Percentiles rank a stretch among this genome's conserved stretches.
Conservation (phyloP, 1,284 basidiomycete genomes). For the Hemileia vastatrix region DNA sequence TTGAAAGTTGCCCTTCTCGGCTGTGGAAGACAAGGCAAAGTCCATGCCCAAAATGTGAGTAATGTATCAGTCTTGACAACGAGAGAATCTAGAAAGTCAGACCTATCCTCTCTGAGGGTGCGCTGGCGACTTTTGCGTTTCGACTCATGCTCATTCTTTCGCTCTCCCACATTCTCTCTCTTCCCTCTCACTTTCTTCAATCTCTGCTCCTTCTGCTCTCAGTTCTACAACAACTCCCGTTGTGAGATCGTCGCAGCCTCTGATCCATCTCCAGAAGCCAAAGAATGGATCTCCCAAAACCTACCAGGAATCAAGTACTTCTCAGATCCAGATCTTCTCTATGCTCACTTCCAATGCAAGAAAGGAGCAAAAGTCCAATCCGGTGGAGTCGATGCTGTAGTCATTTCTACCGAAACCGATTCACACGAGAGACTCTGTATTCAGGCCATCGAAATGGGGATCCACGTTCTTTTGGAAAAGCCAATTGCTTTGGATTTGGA, state of each 20-base stretch:
- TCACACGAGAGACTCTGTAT: background rate
- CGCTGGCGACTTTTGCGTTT: no score
- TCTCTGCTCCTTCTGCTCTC: no score
- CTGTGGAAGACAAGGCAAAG: no score
- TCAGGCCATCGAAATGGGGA: background rate
- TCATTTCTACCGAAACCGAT: constrained; percentile 8
- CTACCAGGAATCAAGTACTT: background rate
- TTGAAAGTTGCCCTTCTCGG: no score
- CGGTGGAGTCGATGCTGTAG: constrained; percentile 3
- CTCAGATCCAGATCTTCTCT: background rate
- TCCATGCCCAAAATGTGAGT: no score
- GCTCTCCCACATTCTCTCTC: no score
- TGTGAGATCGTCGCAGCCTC: background rate
- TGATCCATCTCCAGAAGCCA: background rate
- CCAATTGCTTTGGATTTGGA: constrained; percentile 1
- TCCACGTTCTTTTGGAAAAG: constrained; percentile 15
- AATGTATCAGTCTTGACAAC: no score
- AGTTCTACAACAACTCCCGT: no score
- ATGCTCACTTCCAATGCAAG: background rate
- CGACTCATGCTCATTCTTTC: no score
- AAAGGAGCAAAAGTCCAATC: background rate
- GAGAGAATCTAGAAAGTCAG: no score
- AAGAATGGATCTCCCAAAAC: constrained; percentile 2
- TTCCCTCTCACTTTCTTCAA: no score
- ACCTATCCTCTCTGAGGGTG: no score